phyloP scores from a whole-genome alignment of 768 basidiomycete genomes.

The Nidularia sp. region DNA sequence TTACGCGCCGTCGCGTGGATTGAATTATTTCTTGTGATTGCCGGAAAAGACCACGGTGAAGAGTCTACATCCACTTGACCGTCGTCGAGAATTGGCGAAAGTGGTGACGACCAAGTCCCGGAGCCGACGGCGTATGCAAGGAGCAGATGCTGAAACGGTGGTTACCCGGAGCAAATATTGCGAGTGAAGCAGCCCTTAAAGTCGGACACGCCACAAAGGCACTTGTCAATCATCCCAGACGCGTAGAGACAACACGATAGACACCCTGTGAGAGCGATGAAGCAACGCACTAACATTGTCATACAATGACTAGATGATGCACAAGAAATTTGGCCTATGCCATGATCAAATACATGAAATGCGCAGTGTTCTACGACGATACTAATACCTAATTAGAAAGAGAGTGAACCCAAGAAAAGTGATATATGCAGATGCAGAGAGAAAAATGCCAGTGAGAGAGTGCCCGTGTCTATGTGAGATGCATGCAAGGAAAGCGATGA shows the following conservation, averaged over 20 bases:
- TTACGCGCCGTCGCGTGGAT: constrained; percentile 2
- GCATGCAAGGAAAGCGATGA: constrained; percentile 13
- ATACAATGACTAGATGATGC: background rate
- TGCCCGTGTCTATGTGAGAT: constrained; percentile 12
- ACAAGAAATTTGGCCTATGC: background rate
- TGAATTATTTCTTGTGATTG: background rate
- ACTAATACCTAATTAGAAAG: constrained; percentile 16
- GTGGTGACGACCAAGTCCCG: no score
- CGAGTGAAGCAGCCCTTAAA: no score
- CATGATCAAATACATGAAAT: constrained; percentile 1
- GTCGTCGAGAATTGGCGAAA: no score
- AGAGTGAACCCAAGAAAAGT: constrained; percentile 11
- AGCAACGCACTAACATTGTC: background rate
- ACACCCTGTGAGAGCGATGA: no score
- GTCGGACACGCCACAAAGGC: no score
- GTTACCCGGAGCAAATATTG: no score
- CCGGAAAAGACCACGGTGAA: background rate
- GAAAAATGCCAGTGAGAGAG: constrained; percentile 4
- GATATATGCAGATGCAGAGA: constrained; percentile 10
- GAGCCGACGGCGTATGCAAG: no score
- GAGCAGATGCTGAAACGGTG: no score
- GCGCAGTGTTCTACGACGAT: constrained; percentile 12
- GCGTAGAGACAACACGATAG: no score
- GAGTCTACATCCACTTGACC: background rate
- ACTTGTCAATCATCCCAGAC: no score